Evolutionary conservation across 1,284 basidiomycete species (phyloP).

Genomic region (Trichosporon sp.): DNA sequence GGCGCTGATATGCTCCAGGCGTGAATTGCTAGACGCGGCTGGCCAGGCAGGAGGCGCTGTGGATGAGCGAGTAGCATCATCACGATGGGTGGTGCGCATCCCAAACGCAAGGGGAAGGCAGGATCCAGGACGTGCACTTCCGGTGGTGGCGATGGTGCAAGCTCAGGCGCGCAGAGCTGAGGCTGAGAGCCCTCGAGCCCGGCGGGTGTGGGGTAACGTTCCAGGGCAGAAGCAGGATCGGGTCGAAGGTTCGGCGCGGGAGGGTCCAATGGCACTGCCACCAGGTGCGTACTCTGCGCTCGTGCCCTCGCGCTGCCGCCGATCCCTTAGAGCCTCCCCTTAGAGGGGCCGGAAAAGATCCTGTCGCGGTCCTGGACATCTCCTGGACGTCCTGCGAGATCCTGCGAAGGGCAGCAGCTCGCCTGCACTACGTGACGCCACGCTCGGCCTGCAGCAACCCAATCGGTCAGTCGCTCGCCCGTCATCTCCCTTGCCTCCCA

Average conservation of each 20-base stretch:
- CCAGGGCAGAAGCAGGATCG: background rate
- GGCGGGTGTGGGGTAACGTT: background rate
- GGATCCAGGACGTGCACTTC: background rate
- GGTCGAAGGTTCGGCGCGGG: constrained; percentile 4
- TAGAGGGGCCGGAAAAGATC: background rate
- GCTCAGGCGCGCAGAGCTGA: background rate
- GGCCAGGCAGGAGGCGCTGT: background rate
- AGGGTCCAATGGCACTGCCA: constrained; percentile 3
- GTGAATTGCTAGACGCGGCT: background rate
- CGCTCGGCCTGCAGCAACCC: background rate
- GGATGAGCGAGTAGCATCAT: background rate
- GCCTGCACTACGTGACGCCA: background rate
- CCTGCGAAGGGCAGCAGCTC: background rate
- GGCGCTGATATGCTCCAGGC: background rate
- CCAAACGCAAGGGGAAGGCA: background rate
- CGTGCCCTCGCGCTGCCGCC: background rate
- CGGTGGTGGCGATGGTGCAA: background rate
- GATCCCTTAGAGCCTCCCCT: background rate
- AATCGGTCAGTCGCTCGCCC: background rate
- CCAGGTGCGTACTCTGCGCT: background rate
- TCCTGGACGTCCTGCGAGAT: background rate
- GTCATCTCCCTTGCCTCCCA: background rate
- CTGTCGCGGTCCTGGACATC: background rate
- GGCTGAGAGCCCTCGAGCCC: background rate
- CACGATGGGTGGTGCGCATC: background rate